Conservation (phyloP, 257 asterid genomes). For the Mitragyna speciosa region DNA sequence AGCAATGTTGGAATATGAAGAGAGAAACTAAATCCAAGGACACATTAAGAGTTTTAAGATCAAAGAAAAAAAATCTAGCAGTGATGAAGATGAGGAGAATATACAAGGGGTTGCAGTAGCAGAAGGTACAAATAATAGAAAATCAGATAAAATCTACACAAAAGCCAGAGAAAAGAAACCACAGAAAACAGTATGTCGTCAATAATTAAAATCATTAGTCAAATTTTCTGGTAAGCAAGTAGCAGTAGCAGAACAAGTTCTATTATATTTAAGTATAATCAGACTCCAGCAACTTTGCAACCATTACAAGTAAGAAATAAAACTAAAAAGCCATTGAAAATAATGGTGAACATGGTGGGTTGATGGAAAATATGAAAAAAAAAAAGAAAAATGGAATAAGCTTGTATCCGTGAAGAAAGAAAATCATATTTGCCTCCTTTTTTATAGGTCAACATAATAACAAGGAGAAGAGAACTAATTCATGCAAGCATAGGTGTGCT, state of each 20-base stretch:
- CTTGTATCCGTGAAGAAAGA: neutral
- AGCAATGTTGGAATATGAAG: neutral
- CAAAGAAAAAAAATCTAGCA: neutral
- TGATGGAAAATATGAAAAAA: neutral
- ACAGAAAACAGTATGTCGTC: neutral
- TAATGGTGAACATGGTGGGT: neutral
- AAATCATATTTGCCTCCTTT: neutral
- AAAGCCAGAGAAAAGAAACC: neutral
- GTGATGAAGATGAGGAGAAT: neutral
- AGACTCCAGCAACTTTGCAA: neutral
- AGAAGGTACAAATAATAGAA: neutral
- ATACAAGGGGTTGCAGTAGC: neutral
- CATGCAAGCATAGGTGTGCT: neutral
- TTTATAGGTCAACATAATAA: neutral
- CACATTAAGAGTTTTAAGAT: neutral
- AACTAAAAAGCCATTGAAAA: neutral
- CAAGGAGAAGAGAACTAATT: neutral
- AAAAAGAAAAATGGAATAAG: neutral
- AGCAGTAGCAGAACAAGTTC: too few relatives aligned
- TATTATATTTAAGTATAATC: neutral
- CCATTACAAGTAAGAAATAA: neutral
- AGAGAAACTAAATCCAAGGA: neutral
- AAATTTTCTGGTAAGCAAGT: too few relatives aligned
- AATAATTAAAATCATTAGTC: neutral
- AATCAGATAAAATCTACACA: neutral